Base-by-base conservation (phyloP, 73 alveolate species). In the Symbiodinium natans region DNA sequence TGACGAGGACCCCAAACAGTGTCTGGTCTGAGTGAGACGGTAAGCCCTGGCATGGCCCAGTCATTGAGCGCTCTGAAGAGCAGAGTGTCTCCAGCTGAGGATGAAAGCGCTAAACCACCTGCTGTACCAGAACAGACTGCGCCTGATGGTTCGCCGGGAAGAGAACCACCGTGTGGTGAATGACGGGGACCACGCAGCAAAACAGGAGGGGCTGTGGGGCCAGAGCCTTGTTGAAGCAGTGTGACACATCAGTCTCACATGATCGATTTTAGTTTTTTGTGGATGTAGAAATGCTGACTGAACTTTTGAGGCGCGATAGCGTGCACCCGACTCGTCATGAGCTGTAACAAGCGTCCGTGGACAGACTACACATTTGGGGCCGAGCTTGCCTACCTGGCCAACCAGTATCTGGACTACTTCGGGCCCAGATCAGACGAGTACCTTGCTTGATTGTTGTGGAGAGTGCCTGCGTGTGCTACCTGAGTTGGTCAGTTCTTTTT, bases 201-300 rank as follows among this genome's bases (percentile, higher is more conserved):
- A 83, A 27, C 71, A 83, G 29, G 39, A 23, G 43, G 92, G 92
- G 36, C 92, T 83, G 1, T 83, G 92, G 92, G 92, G 92, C 17
- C 68, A 15, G 73, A 0, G 92, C 19, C 42, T 33, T 9, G 63
- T n/a, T n/a, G 23, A 33, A 13, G 59, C 59, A 13, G 59, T 6
- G 21, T 46, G 59, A 13, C 59, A 6, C 59, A 46, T 6, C 6
- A 13, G 25, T 56, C 31, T 56, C 74, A 46, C n/a, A n/a, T n/a
- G n/a, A n/a, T n/a, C n/a, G n/a, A n/a, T n/a, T n/a, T n/a, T n/a
- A n/a, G n/a, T n/a, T n/a, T n/a, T n/a, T n/a, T n/a, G n/a, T 46
- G 59, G 74, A 56, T 56, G 33, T 19, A 56, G n/a, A n/a, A n/a
- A n/a, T n/a, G n/a, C 33, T 56, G 25, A n/a, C 31, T 9, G 77